phyloP scores from a whole-genome alignment of 352 stramenopile species.

The Hyphochytrium catenoides region DNA sequence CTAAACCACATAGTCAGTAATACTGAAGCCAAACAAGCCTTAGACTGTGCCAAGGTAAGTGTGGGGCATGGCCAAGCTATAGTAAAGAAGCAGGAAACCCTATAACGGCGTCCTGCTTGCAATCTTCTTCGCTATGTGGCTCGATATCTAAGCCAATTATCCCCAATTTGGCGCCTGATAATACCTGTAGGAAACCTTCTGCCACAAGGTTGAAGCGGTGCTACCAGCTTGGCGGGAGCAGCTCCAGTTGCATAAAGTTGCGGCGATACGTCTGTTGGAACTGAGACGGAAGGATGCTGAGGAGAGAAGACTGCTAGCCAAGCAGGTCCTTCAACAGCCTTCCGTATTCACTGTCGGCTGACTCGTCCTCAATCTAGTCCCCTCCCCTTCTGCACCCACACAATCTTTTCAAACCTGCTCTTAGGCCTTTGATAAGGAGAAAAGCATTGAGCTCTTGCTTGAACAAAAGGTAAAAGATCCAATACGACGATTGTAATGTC shows the following conservation, averaged over 20 bases:
- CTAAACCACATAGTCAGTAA: no score
- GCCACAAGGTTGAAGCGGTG: constrained; percentile 26
- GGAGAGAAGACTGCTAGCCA: constrained; percentile 29
- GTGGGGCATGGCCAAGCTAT: no score
- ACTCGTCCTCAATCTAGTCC: background rate
- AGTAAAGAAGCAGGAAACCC: no score
- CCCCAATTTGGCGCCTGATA: constrained; percentile 17
- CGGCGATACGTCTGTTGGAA: constrained; percentile 29
- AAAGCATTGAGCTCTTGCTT: constrained; percentile 33
- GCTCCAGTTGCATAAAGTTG: constrained; percentile 20
- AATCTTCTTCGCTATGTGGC: no score
- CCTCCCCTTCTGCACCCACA: background rate
- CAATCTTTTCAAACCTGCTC: background rate
- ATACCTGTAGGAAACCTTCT: constrained; percentile 34
- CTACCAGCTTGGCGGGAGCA: constrained; percentile 45
- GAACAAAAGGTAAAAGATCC: constrained; percentile 37
- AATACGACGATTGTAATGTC: no score
- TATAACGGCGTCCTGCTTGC: no score
- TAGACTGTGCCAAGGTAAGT: no score
- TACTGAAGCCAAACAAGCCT: no score
- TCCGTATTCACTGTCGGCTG: background rate
- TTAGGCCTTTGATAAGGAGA: constrained; percentile 52
- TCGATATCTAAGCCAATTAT: no score
- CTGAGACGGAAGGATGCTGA: constrained; percentile 41
- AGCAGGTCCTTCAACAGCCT: constrained; percentile 20